Base-by-base conservation (phyloP, 257 asterid genomes). In the Nicotiana tomentosiformis region DNA sequence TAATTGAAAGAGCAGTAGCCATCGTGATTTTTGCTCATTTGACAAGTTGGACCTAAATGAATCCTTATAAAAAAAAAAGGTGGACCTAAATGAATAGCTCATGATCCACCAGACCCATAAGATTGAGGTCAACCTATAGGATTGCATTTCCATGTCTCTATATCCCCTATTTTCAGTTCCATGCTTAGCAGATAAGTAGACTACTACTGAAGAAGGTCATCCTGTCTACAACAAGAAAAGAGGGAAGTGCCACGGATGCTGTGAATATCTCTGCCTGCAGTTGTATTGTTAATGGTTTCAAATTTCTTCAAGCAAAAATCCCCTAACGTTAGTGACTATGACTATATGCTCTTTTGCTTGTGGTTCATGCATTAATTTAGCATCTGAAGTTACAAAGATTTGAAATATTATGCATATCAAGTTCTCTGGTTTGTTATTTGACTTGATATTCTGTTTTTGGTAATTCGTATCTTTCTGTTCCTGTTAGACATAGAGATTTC, bases 61-160 rank as follows among this genome's bases (percentile, higher is more conserved):
- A 46, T 20, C 3, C 12, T 43, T 9, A 43, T 43, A 9, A 43
- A 43, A 43, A 43, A 43, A 1, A 43, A 43, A 46, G 37, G 49
- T 72, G 60, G 60, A 46, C 60, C 37, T 43, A 43, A 33, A 46
- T 43, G 78, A 72, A 46, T 20, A 46, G 56, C 58, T 72, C 37
- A 72, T 11, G 37, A 20, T 43, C 35, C 60, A 70, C 60, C 60
- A 72, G 43, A 43, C 20, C 56, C 35, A 49, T 72, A 57, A 46
- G 78, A 72, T 43, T 30, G 37, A 11, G 78, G 26, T 72, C 60
- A n/a, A 12, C 3, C 20, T 72, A 72, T 72, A 11, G 60, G 7
- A 72, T 60, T 72, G 58, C 37, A 72, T 72, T 72, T 70, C 78
- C 57, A n/a, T 70, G 78, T 70, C 57, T 70, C 23, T 33, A 43